Evolutionary conservation across 2,329 filamentous ascomycete genomes (phyloP).

Genomic region (Westerdykella aurantiaca): DNA sequence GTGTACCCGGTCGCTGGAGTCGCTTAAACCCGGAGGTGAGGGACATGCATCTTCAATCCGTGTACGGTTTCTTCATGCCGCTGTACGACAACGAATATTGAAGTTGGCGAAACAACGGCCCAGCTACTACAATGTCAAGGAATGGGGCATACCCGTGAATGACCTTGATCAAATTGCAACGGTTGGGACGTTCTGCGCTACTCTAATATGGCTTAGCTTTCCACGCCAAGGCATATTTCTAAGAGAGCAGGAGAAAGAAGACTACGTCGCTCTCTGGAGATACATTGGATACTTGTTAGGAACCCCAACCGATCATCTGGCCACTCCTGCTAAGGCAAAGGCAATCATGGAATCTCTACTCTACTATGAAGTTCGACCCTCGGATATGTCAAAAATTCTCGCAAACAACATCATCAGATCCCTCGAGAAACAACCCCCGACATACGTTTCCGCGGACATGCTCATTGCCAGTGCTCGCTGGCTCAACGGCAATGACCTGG

Average conservation of each 20-base stretch:
- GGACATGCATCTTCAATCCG: conserved; percentile 61
- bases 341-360: conserved; percentile 63
- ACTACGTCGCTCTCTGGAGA: conserved; percentile 72
- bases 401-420: conserved; percentile 70
- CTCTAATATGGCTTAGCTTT: conserved; percentile 61
- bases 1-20: conserved; percentile 59
- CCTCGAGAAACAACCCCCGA: conserved; percentile 60
- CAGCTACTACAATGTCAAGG: conserved; percentile 56
- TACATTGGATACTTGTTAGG: conserved; percentile 68
- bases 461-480: conserved; percentile 63
- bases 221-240: conserved; percentile 68
- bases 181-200: conserved; percentile 63
- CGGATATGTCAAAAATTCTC: conserved; percentile 56
- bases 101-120: conserved; percentile 52
- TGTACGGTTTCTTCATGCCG: conserved; percentile 64
- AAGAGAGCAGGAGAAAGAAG: conserved; percentile 54
- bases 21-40: conserved; percentile 62
- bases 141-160: conserved; percentile 64
- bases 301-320: conserved; percentile 57
- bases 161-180: conserved; percentile 70
- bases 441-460: conserved; percentile 60
- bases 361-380: conserved; percentile 61
- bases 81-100: conserved; percentile 60
- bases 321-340: conserved; percentile 51
- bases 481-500: conserved; percentile 62